phyloP scores from a whole-genome alignment of 176 grass and related monocot genomes.

The Carex parvula region DNA sequence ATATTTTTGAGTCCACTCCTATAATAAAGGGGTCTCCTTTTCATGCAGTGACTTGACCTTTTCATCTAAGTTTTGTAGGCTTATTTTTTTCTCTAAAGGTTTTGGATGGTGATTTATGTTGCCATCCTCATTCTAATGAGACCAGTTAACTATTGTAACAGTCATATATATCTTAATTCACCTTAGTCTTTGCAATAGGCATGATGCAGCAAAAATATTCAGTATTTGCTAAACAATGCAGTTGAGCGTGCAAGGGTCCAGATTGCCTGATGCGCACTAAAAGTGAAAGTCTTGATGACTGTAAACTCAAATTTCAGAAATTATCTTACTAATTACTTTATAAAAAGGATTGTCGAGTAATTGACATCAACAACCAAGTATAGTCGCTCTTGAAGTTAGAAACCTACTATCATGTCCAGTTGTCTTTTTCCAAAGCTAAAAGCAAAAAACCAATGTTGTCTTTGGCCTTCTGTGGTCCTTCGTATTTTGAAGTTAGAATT shows the following conservation, averaged over 20 bases:
- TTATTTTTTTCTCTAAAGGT: not conserved
- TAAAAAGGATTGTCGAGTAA: not conserved
- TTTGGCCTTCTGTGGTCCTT: not conserved
- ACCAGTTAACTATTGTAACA: not conserved
- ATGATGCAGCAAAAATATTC: not conserved
- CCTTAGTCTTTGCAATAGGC: not conserved
- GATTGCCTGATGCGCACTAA: not conserved
- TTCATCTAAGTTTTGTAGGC: slow-evolving; percentile 3
- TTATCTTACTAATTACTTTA: not conserved
- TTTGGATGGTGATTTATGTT: not conserved
- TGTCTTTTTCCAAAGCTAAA: not conserved
- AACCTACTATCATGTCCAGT: not conserved
- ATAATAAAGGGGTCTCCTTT: too few species aligned
- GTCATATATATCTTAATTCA: too few species aligned
- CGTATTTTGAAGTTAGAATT: not conserved
- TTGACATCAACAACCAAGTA: not conserved
- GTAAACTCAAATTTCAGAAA: not conserved
- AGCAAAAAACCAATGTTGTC: not conserved
- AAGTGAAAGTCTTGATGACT: not conserved
- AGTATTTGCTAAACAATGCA: not conserved
- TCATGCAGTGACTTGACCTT: not conserved
- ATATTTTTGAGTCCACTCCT: too few species aligned
- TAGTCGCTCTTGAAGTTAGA: not conserved
- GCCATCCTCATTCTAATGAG: not conserved
- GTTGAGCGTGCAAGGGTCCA: not conserved